Percentiles rank a stretch among this genome's conserved stretches.
phyloP scores from a whole-genome alignment of 2,329 filamentous ascomycete species.

The Neofusicoccum parvum region DNA sequence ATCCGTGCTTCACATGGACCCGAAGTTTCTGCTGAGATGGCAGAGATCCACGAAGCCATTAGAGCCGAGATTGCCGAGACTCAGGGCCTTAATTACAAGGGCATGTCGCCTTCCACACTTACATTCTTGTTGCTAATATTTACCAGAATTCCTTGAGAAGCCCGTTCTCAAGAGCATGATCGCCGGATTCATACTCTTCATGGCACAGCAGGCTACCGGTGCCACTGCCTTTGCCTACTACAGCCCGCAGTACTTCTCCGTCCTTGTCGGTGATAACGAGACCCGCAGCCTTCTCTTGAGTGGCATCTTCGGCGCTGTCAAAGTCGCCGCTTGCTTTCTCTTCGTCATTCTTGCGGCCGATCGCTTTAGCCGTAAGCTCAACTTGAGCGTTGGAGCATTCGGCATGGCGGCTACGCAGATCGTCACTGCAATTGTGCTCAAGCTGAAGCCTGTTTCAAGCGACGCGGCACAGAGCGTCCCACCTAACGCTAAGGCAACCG shows the following conservation, averaged over 20 bases:
- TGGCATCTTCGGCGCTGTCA: conserved; percentile 57
- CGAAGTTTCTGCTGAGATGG: conserved; percentile 48
- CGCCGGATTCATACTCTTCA: conserved; percentile 52
- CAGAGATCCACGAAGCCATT: conserved; percentile 53
- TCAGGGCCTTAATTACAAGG: conserved; percentile 44
- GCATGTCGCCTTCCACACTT: conserved; percentile 13
- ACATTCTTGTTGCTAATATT: neutral
- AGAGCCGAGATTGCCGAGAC: conserved; percentile 49
- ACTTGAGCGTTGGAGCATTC: conserved; percentile 34
- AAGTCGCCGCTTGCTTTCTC: conserved; percentile 55
- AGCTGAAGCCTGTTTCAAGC: conserved; percentile 28
- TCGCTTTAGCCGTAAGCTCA: conserved; percentile 47
- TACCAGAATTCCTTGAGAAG: conserved; percentile 47
- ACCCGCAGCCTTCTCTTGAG: conserved; percentile 52
- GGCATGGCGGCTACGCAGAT: conserved; percentile 42
- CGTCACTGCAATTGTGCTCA: conserved; percentile 34
- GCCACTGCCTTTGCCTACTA: conserved; percentile 59
- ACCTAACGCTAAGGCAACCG: conserved; percentile 50
- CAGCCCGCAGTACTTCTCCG: conserved; percentile 57
- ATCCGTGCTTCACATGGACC: conserved; percentile 50
- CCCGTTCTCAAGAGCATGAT: conserved; percentile 50
- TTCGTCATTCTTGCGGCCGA: conserved; percentile 60
- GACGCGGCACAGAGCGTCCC: conserved; percentile 30
- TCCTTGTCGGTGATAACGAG: conserved; percentile 50
- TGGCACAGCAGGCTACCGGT: conserved; percentile 57